These are phyloP conservation scores for Sugiyamaella valdiviana DNA, from an alignment of 805 yeast genomes.

Conservation along the genomic window DNA sequence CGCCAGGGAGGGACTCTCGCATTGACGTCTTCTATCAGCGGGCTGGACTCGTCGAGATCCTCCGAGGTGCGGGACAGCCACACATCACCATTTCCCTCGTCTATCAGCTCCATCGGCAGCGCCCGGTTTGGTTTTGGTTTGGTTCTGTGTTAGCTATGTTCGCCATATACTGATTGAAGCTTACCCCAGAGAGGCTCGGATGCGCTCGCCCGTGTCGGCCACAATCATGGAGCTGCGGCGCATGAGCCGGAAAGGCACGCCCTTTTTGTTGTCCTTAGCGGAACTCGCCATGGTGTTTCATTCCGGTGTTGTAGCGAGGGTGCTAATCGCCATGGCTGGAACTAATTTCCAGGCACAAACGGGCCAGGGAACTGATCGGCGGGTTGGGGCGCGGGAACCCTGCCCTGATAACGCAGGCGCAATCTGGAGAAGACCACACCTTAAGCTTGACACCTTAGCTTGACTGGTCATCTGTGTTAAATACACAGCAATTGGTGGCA, in stretches of 20 bases:
- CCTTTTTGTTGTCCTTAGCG: background rate
- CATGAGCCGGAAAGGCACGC: slow-evolving; percentile 16
- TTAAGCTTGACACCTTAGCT: background rate
- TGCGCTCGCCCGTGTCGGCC: slow-evolving; percentile 38
- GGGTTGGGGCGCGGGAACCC: background rate
- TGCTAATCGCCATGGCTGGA: too few relatives aligned
- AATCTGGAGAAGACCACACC: background rate
- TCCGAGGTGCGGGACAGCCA: background rate
- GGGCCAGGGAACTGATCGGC: background rate
- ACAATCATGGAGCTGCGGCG: slow-evolving; percentile 36
- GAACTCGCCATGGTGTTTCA: background rate
- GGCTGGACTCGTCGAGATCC: slow-evolving; percentile 5
- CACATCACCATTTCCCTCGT: background rate
- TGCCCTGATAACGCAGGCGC: background rate
- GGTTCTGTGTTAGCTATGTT: background rate
- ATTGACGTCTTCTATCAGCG: slow-evolving; percentile 2
- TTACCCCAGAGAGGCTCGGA: slow-evolving; percentile 17
- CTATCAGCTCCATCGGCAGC: background rate
- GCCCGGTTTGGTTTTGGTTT: background rate
- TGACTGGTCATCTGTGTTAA: too few relatives aligned
- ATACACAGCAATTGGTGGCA: too few relatives aligned
- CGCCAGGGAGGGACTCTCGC: slow-evolving; percentile 1
- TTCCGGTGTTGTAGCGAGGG: background rate
- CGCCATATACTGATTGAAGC: background rate
- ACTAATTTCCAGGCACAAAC: too few relatives aligned